Evolutionary conservation across 768 basidiomycete species (phyloP).

Genomic region (Leccinum incarnatum): DNA sequence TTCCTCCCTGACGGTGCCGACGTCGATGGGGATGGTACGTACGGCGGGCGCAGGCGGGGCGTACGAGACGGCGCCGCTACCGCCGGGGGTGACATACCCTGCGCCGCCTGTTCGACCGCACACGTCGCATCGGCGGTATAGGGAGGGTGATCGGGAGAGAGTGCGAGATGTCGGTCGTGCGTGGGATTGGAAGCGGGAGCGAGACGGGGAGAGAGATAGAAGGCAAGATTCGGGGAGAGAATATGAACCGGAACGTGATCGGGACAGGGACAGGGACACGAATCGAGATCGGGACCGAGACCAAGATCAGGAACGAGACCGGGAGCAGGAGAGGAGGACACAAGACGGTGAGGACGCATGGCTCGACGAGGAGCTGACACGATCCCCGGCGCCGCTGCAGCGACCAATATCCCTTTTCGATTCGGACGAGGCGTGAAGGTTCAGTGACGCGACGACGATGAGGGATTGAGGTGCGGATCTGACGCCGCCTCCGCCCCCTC

Average conservation of each 20-base stretch:
- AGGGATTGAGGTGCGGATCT: background rate
- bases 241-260: background rate
- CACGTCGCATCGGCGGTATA: conserved; percentile 21
- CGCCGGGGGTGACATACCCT: conserved; percentile 27
- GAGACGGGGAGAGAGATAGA: background rate
- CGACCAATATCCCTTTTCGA: conserved; percentile 34
- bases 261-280: background rate
- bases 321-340: background rate
- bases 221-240: background rate
- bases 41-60: background rate
- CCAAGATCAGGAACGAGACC: background rate
- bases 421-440: conserved; percentile 19
- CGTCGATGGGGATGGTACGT: background rate
- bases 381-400: conserved; percentile 28
- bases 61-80: conserved; percentile 29
- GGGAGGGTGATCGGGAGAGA: background rate
- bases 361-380: conserved; percentile 11
- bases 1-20: background rate
- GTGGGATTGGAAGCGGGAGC: conserved; percentile 1
- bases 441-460: background rate
- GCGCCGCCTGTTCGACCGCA: conserved; percentile 24
- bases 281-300: background rate
- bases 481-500: background rate
- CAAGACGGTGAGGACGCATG: conserved; percentile 2
- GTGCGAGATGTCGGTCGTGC: background rate